Conservation (phyloP, 192 early-diverging fungal species). For the Linnemannia zychae region DNA sequence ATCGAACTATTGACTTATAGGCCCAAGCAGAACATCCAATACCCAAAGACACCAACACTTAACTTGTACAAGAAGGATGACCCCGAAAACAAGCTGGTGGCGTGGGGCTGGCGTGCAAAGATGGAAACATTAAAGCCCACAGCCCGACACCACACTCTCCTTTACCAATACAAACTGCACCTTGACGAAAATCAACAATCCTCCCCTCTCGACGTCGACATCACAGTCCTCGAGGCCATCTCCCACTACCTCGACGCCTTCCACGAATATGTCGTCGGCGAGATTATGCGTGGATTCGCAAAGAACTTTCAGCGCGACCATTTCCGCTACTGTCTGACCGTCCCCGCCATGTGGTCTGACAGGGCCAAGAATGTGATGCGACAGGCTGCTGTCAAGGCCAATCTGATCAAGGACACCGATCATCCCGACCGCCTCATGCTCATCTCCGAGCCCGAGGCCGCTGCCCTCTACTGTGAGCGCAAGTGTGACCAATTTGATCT, state of each 20-base stretch:
- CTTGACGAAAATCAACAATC: slow-evolving; percentile 56
- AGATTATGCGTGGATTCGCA: slow-evolving; percentile 60
- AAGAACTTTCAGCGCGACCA: slow-evolving; percentile 59
- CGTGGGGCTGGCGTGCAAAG: slow-evolving; percentile 60
- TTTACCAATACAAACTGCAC: slow-evolving; percentile 60
- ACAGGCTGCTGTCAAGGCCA: slow-evolving; percentile 57
- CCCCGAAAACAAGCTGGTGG: slow-evolving; percentile 55
- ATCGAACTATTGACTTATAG: not conserved
- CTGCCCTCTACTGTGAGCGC: slow-evolving; percentile 62
- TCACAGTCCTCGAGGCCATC: slow-evolving; percentile 58
- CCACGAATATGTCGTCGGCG: slow-evolving; percentile 54
- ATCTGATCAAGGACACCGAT: slow-evolving; percentile 46
- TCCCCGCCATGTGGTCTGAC: slow-evolving; percentile 54
- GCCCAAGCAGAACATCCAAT: slow-evolving; percentile 53
- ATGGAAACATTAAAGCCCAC: slow-evolving; percentile 48
- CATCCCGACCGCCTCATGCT: slow-evolving; percentile 59
- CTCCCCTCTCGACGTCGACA: slow-evolving; percentile 53
- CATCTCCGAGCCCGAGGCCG: slow-evolving; percentile 63
- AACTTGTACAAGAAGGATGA: slow-evolving; percentile 59
- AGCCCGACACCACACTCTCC: slow-evolving; percentile 45
- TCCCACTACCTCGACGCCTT: slow-evolving; percentile 61
- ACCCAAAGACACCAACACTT: slow-evolving; percentile 62
- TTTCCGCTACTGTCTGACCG: slow-evolving; percentile 55
- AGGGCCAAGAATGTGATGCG: slow-evolving; percentile 61
- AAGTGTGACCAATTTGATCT: slow-evolving; percentile 61